Evolutionary conservation across 352 stramenopile species (phyloP), one percentile per base, ranked within the genome.

Genomic region (Pythium angustatum): DNA sequence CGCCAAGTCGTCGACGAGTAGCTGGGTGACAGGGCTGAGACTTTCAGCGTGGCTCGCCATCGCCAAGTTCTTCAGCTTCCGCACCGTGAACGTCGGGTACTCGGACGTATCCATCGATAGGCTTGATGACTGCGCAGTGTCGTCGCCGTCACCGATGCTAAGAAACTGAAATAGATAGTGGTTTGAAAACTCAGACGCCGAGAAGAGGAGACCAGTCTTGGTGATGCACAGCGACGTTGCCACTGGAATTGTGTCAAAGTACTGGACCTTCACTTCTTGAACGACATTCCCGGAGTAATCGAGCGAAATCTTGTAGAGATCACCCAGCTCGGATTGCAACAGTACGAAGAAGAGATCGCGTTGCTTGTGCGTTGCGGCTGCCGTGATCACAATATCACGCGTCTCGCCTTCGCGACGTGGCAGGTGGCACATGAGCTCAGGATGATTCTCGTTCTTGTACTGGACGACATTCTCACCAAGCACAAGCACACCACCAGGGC

Each of bases 111-210:
- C 85, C 81, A 90, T 90, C n/a, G 73, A 71, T 31, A 84, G 65
- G 58, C 79, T 94, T 22, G 83, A 91, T 40, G 78, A 79, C 8
- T 83, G 78, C 17, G 88, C 90, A 14, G 85, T 91, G 51, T 85
- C 73, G 55, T 96, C 91, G 34, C 96, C 95, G 60, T 98, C 87
- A 54, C 97, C 95, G 66, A 99, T 98, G 49, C 91, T 93, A 72
- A 98, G 81, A 75, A 99, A 99, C 76, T 99, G 96, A 73, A 98
- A 99, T 63, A 99, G 84, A 70, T 90, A 96, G 80, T 99, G 97
- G 78, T 99, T 98, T 10, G 96, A 96, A 70, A 98, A 98, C 79
- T 99, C 97, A 19, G 93, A 95, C 48, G 97, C 91, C 38, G 92
- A 89, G 71, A 99, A 99, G 1, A 99, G 82, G 51, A 99, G 81